A percentile compares a stretch with the other conserved stretches of the same genome.
Conservation (phyloP, 2,329 filamentous ascomycete genomes). For the Trichoderma polysporum region DNA sequence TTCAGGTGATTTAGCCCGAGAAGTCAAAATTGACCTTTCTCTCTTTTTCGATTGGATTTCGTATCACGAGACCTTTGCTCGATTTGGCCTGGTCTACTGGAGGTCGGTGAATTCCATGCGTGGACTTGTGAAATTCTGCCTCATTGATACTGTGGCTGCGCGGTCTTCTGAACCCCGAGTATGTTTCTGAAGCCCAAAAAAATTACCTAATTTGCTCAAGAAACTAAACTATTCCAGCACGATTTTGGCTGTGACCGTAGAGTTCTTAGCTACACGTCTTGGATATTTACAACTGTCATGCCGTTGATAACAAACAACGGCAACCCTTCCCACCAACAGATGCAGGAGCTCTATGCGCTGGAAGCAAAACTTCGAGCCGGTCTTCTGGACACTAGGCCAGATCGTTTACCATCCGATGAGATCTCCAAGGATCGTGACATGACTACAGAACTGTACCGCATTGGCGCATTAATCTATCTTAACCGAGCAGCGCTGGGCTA, state of each 20-base stretch:
- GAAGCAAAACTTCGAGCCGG: neutral
- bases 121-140: neutral
- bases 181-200: no score
- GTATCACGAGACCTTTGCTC: slow-evolving; percentile 4
- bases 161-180: neutral
- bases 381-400: neutral
- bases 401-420: neutral
- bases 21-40: neutral
- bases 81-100: slow-evolving; percentile 2
- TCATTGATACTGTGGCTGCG: neutral
- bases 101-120: neutral
- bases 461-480: slow-evolving; percentile 2
- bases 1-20: neutral
- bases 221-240: neutral
- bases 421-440: neutral
- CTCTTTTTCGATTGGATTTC: neutral
- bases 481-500: slow-evolving; percentile 4
- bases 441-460: neutral
- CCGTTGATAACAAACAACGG: neutral
- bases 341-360: neutral
- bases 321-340: neutral
- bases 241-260: neutral
- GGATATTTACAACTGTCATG: neutral
- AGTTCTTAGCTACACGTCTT: neutral
- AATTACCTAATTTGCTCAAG: neutral